A percentile compares a stretch with the other conserved stretches of the same genome.
These are phyloP conservation scores for Spergularia azorica DNA, from an alignment of 179 eudicot species.

Conservation along the genomic window DNA sequence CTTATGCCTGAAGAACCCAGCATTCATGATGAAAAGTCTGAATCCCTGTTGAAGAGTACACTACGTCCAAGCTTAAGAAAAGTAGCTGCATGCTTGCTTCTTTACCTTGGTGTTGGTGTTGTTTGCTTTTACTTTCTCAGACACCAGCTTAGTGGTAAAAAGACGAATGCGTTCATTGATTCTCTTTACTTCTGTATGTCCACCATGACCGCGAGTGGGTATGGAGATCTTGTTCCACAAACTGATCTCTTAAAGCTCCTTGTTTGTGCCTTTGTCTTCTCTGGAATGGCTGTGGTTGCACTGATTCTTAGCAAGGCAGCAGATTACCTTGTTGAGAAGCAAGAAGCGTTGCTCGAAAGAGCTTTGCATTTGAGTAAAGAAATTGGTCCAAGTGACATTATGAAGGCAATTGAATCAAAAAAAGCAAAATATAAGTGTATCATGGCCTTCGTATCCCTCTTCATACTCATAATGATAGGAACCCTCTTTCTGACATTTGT, in stretches of 20 bases:
- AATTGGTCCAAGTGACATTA: slow-evolving; percentile 34
- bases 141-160: slow-evolving; percentile 48
- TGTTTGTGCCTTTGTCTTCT: slow-evolving; percentile 62
- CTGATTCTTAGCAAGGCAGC: slow-evolving; percentile 54
- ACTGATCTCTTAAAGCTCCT: slow-evolving; percentile 52
- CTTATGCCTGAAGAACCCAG: no score
- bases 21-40: no score
- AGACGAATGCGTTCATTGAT: slow-evolving; percentile 54
- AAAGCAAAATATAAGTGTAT: slow-evolving; percentile 53
- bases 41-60: no score
- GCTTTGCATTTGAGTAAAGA: slow-evolving; percentile 41
- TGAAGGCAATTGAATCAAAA: slow-evolving; percentile 48
- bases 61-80: no score
- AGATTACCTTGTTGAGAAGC: slow-evolving; percentile 67
- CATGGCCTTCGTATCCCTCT: slow-evolving; percentile 28
- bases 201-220: slow-evolving; percentile 80
- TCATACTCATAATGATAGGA: slow-evolving; percentile 45
- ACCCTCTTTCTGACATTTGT: slow-evolving; percentile 44
- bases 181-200: slow-evolving; percentile 68
- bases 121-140: slow-evolving; percentile 50
- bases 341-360: slow-evolving; percentile 48
- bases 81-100: slow-evolving; percentile 18
- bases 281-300: slow-evolving; percentile 64
- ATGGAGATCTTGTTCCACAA: slow-evolving; percentile 73
- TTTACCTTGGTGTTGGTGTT: slow-evolving; percentile 53